These are phyloP conservation scores for Leucogyrophana mollusca DNA, from an alignment of 768 basidiomycete genomes.

Conservation along the genomic window DNA sequence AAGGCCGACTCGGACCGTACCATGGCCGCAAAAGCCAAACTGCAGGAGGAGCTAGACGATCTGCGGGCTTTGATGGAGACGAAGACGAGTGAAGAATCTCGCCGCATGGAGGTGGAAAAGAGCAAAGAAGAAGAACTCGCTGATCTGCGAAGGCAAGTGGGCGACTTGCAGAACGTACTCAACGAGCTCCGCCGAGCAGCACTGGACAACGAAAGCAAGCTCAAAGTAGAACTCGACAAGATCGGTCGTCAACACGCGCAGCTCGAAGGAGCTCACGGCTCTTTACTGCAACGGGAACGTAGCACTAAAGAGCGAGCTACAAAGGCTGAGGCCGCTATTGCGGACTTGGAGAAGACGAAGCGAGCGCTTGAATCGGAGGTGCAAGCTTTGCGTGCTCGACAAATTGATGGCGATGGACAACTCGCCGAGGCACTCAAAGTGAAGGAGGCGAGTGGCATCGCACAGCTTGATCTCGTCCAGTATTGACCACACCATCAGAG, in stretches of 20 bases:
- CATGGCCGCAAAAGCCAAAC: slow-evolving; percentile 47
- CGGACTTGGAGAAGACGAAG: slow-evolving; percentile 68
- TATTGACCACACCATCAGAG: slow-evolving; percentile 40
- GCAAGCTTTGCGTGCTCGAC: slow-evolving; percentile 62
- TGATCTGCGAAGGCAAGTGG: slow-evolving; percentile 64
- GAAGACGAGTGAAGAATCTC: slow-evolving; percentile 83
- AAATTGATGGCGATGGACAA: slow-evolving; percentile 64
- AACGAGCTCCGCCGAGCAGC: slow-evolving; percentile 59
- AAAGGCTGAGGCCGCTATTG: slow-evolving; percentile 45
- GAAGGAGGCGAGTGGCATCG: slow-evolving; percentile 65
- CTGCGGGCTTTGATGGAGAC: slow-evolving; percentile 81
- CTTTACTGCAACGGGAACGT: slow-evolving; percentile 63
- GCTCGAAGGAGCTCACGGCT: slow-evolving; percentile 58
- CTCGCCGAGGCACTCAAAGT: slow-evolving; percentile 57
- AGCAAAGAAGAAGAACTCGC: slow-evolving; percentile 84
- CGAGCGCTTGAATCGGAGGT: slow-evolving; percentile 71
- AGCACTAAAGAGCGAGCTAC: slow-evolving; percentile 48
- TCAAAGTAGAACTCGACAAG: slow-evolving; percentile 74
- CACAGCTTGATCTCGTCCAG: too few species aligned
- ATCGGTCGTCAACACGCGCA: slow-evolving; percentile 57
- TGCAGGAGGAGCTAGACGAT: slow-evolving; percentile 84
- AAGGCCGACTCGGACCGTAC: slow-evolving; percentile 51
- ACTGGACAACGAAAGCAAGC: slow-evolving; percentile 66
- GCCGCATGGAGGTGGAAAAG: slow-evolving; percentile 79
- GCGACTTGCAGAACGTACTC: slow-evolving; percentile 64